A percentile compares a stretch with the other conserved stretches of the same genome.
Conservation (phyloP, 164 flowering plant species). For the Akebia trifoliata region DNA sequence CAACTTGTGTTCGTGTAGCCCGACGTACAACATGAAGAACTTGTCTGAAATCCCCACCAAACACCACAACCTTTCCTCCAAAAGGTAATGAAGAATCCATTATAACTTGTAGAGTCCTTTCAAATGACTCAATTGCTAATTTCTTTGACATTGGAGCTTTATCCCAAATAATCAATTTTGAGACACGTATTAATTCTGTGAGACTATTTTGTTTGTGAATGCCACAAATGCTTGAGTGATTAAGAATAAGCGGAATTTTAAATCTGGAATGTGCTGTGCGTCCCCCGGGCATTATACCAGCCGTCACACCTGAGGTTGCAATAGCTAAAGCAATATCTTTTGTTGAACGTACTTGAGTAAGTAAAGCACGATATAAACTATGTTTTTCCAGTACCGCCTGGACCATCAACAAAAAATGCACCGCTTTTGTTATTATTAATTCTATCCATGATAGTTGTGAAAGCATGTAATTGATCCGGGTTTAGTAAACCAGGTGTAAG, state of each 20-base stretch:
- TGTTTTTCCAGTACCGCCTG: not conserved
- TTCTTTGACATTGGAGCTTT: constrained; percentile 10
- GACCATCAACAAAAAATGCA: constrained; percentile 2
- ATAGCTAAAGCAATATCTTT: not conserved
- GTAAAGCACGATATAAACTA: not conserved
- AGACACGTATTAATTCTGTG: not conserved
- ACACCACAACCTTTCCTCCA: constrained; percentile 15
- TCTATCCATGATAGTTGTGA: not conserved
- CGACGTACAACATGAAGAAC: constrained; percentile 1
- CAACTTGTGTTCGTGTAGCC: not conserved
- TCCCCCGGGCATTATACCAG: not conserved
- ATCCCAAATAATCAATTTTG: constrained; percentile 13
- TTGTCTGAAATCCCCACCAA: constrained; percentile 15
- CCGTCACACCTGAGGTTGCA: not conserved
- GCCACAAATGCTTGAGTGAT: not conserved
- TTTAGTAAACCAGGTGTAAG: too few relatives aligned
- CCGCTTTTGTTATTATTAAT: not conserved
- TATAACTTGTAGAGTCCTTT: constrained; percentile 8
- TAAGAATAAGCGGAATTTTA: not conserved
- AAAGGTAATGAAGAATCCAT: not conserved
- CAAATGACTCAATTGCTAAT: constrained; percentile 8
- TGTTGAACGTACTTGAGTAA: not conserved
- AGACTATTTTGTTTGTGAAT: not conserved
- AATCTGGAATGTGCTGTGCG: not conserved
- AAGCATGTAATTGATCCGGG: not conserved